Conservation (phyloP, 108 stramenopile species). For the Cyclotella baltica region DNA sequence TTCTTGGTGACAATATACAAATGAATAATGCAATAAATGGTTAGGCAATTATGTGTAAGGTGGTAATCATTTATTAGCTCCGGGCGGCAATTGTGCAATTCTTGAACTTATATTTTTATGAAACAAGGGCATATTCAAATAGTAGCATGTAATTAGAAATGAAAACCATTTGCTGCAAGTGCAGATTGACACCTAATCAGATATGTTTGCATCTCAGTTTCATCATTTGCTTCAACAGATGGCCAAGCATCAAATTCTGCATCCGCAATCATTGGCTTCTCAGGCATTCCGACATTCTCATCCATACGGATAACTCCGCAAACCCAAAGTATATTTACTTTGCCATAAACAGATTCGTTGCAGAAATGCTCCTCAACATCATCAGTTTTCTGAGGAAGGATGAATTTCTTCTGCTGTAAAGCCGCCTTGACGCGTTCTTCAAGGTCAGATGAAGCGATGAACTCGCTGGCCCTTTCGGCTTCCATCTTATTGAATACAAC, state of each 20-base stretch:
- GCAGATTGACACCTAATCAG: background rate
- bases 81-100: too few relatives aligned
- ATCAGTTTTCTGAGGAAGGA: constrained; percentile 5
- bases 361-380: constrained; percentile 13
- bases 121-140: too few relatives aligned
- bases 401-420: constrained; percentile 13
- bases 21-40: too few relatives aligned
- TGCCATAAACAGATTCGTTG: constrained; percentile 17
- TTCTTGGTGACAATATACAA: too few relatives aligned
- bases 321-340: constrained; percentile 2
- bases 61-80: too few relatives aligned
- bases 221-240: background rate
- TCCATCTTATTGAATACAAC: background rate
- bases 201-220: background rate
- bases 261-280: background rate
- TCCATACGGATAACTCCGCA: constrained; percentile 21
- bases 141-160: background rate
- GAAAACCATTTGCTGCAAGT: background rate
- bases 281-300: background rate
- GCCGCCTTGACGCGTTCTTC: constrained; percentile 22
- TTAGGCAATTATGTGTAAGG: too few relatives aligned
- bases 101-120: too few relatives aligned
- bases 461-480: constrained; percentile 11
- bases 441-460: constrained; percentile 9
- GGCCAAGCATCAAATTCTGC: constrained; percentile 13